Percentiles rank a stretch among this genome's conserved stretches.
Evolutionary conservation across 2,329 filamentous ascomycete species (phyloP).

Genomic region (Alternaria novae-zelandiae): DNA sequence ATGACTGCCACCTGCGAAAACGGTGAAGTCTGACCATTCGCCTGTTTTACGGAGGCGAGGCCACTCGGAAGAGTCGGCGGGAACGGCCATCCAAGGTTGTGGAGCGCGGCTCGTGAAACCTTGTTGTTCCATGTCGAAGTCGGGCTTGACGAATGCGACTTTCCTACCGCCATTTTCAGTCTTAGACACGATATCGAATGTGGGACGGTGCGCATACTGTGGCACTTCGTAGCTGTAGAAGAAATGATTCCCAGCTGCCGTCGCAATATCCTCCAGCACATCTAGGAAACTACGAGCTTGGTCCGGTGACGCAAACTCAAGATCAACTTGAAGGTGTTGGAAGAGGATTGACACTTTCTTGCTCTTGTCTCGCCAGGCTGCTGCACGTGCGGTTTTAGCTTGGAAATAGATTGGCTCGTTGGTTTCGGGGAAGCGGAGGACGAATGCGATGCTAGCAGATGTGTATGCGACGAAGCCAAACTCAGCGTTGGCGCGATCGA

Average conservation of each 20-base stretch:
- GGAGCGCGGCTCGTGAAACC: background rate
- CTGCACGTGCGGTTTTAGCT: conserved; percentile 13
- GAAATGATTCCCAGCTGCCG: conserved; percentile 8
- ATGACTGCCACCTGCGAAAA: conserved; percentile 15
- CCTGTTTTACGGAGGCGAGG: conserved; percentile 18
- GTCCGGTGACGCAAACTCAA: conserved; percentile 14
- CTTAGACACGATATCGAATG: accelerated
- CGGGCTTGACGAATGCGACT: background rate
- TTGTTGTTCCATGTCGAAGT: conserved; percentile 21
- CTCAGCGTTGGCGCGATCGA: conserved; percentile 24
- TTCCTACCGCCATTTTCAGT: background rate
- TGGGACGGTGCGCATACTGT: accelerated
- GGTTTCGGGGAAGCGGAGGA: conserved; percentile 16
- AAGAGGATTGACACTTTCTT: conserved; percentile 24
- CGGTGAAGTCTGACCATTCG: conserved; percentile 28
- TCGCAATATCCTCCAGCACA: conserved; percentile 10
- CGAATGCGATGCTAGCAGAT: background rate
- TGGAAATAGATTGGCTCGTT: conserved; percentile 24
- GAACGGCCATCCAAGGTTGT: conserved; percentile 7
- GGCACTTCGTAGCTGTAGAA: conserved; percentile 21
- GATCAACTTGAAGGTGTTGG: conserved; percentile 20
- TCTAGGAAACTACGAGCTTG: conserved; percentile 17
- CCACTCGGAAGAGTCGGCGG: conserved; percentile 11
- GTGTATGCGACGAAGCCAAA: conserved; percentile 21
- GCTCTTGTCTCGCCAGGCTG: conserved; percentile 15